Percentiles rank a stretch among this genome's conserved stretches.
Conservation (phyloP, 2,329 filamentous ascomycete genomes). For the Laburnicola sp. region DNA sequence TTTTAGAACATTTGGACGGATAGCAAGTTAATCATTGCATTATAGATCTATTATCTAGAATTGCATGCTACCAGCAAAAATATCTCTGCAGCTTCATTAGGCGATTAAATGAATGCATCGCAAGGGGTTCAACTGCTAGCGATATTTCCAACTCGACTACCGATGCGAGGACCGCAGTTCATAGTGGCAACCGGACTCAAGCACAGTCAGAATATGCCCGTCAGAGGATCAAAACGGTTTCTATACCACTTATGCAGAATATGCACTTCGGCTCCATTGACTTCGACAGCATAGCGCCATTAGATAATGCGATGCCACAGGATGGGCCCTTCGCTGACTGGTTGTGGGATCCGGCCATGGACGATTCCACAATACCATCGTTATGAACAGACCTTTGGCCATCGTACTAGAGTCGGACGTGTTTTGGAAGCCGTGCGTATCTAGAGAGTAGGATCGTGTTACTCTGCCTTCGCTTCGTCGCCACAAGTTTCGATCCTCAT, state of each 20-base stretch:
- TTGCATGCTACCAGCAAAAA: conserved; percentile 20
- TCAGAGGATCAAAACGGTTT: not conserved
- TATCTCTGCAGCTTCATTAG: conserved; percentile 23
- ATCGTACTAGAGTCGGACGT: no score
- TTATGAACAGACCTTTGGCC: not conserved
- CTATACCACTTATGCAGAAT: conserved; percentile 13
- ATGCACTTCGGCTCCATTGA: conserved; percentile 23
- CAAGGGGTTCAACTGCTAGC: not conserved
- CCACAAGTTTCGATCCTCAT: no score
- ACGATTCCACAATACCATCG: conserved; percentile 24
- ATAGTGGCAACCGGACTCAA: not conserved
- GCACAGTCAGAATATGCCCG: not conserved
- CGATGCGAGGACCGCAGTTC: not conserved
- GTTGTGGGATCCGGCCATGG: conserved; percentile 29
- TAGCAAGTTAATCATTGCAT: not conserved
- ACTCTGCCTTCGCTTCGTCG: no score
- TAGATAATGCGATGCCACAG: not conserved
- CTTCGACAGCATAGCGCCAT: conserved; percentile 20
- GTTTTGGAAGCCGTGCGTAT: not conserved
- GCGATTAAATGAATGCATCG: conserved; percentile 16
- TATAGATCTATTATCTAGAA: conserved; percentile 17
- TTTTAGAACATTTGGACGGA: conserved; percentile 7
- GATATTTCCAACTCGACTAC: not conserved
- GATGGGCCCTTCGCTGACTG: conserved; percentile 17
- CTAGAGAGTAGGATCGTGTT: no score